phyloP scores from a whole-genome alignment of 164 flowering plant genomes.

The Berberis thunbergii region DNA sequence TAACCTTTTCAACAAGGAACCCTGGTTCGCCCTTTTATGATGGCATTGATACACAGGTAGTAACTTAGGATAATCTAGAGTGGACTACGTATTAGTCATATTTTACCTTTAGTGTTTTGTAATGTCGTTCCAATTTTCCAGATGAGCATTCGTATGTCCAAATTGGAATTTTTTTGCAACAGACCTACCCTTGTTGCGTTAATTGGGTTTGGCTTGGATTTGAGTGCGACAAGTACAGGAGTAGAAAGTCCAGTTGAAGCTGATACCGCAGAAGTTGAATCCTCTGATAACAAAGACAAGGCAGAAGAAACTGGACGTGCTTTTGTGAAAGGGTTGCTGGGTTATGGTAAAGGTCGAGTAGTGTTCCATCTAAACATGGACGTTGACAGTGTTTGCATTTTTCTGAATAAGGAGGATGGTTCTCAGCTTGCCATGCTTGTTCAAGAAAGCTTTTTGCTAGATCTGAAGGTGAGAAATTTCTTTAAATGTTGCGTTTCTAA shows the following conservation, averaged over 20 bases:
- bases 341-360: conserved; percentile 88
- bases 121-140: conserved; percentile 23
- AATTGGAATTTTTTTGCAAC: conserved; percentile 84
- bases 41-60: conserved; percentile 91
- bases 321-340: conserved; percentile 75
- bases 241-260: neutral
- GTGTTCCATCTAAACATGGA: conserved; percentile 79
- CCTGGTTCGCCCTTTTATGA: conserved; percentile 66
- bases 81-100: neutral
- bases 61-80: neutral
- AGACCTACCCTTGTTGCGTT: conserved; percentile 93
- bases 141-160: conserved; percentile 95
- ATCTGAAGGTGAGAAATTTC: conserved; percentile 52
- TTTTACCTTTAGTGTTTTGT: neutral
- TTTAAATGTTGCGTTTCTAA: neutral
- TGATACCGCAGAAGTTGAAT: conserved; percentile 19
- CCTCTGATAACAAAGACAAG: conserved; percentile 29
- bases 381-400: conserved; percentile 76
- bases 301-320: conserved; percentile 43
- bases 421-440: conserved; percentile 91
- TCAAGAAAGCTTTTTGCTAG: conserved; percentile 82
- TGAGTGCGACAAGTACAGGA: conserved; percentile 31
- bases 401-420: conserved; percentile 93
- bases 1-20: conserved; percentile 49
- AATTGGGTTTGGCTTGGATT: conserved; percentile 77